A percentile compares a stretch with the other conserved stretches of the same genome.
Conservation (phyloP, 805 yeast genomes). For the Hagleromyces aurorensis region DNA sequence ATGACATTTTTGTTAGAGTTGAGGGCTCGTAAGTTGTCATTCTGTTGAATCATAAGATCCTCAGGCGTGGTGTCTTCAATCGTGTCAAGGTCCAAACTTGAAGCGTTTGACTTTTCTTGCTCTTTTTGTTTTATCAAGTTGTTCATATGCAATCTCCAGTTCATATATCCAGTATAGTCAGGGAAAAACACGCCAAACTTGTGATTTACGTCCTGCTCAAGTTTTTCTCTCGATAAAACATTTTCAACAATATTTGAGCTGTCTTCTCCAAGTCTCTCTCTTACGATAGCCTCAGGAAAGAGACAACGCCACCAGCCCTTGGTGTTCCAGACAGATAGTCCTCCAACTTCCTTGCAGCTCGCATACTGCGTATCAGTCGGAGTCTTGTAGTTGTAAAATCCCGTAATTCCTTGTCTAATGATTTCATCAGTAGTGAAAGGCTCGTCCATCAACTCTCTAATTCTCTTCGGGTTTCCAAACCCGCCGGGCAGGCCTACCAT, state of each 20-base stretch:
- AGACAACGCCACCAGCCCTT: conserved; percentile 88
- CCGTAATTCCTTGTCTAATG: conserved; percentile 26
- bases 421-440: conserved; percentile 12
- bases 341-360: conserved; percentile 55
- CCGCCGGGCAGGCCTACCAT: conserved; percentile 20
- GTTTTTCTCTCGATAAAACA: conserved; percentile 51
- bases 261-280: conserved; percentile 25
- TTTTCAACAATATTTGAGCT: conserved; percentile 22
- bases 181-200: conserved; percentile 53
- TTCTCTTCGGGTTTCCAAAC: conserved; percentile 13
- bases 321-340: conserved; percentile 75
- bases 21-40: not conserved
- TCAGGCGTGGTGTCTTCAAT: conserved; percentile 18
- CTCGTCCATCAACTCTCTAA: conserved; percentile 13
- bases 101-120: conserved; percentile 18
- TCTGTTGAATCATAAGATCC: conserved; percentile 19
- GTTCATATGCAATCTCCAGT: conserved; percentile 57
- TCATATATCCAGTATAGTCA: conserved; percentile 54
- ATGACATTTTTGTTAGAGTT: conserved; percentile 24
- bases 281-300: conserved; percentile 51
- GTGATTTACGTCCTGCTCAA: conserved; percentile 37
- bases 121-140: conserved; percentile 34
- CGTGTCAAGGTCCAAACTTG: too few relatives aligned
- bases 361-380: conserved; percentile 55
- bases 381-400: conserved; percentile 44